Percentiles rank a stretch among this genome's conserved stretches.
Conservation (phyloP, 139 green algal genomes). For the Picochlorum sp. region DNA sequence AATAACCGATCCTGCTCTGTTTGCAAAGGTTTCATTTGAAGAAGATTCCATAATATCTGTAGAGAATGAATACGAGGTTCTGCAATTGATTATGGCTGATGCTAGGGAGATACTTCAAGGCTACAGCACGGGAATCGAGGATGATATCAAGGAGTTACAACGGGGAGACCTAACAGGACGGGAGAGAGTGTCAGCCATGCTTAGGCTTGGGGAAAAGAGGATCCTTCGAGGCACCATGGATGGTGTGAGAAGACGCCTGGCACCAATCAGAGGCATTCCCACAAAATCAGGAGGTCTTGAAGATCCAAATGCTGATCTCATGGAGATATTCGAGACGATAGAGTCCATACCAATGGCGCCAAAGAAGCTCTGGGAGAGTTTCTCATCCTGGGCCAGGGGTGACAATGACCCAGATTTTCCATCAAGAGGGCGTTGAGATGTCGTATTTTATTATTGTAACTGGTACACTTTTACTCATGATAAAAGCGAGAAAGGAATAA, state of each 20-base stretch:
- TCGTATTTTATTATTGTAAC: background rate
- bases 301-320: constrained; percentile 84
- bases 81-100: constrained; percentile 87
- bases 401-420: constrained; percentile 19
- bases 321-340: constrained; percentile 84
- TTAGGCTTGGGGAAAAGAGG: constrained; percentile 59
- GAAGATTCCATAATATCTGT: constrained; percentile 64
- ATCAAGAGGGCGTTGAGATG: background rate
- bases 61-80: constrained; percentile 95
- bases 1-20: constrained; percentile 46
- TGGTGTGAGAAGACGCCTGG: constrained; percentile 62
- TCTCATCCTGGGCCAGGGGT: constrained; percentile 9
- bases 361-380: constrained; percentile 32
- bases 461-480: background rate
- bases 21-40: constrained; percentile 82
- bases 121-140: constrained; percentile 41
- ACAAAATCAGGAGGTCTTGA: constrained; percentile 70
- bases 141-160: constrained; percentile 73
- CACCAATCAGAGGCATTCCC: constrained; percentile 91
- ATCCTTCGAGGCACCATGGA: constrained; percentile 64
- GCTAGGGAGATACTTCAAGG: constrained; percentile 45
- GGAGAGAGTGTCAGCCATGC: constrained; percentile 42
- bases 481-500: background rate
- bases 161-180: constrained; percentile 12
- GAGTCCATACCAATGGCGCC: constrained; percentile 64